Evolutionary conservation across 495 filamentous ascomycete species (phyloP), one percentile per base, ranked within the genome.

Genomic region (Viridothelium virens): DNA sequence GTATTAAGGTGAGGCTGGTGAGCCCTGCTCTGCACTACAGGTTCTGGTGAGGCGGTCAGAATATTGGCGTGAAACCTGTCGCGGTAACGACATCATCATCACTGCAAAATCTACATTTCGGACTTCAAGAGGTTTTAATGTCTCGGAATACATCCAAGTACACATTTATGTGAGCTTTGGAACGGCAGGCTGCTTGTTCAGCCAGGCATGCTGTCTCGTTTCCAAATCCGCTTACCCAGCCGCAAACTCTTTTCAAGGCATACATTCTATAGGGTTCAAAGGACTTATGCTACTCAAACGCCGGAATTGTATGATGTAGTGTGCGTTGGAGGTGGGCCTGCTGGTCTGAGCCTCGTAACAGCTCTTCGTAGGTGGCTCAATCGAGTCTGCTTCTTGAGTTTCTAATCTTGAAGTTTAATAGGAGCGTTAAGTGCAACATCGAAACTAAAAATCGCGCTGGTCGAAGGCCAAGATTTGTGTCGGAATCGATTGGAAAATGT

Each of bases 301-400:
- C 83, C 81, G 0, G 85, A 87, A 56, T 85, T 96, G 73, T 96
- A 93, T 79, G 92, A 97, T 84, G 89, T 97, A 38, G 91, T 96
- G 63, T 94, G 91, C 67, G 89, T 99, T 67, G 95, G 95, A 63
- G 95, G 94, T 37, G 95, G 95, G n/a, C 95, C 94, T 14, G 94
- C 92, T 9, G 95, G 95, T 62, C 80, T 99, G 53, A 92, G 90
- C 70, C 83, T 99, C 31, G 78, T 96, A 64, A 86, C 91, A 66
- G 92, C 92, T 69, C 83, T 99, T 50, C 86, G 92, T 96, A 83
- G 75, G 86, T 74, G 63, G 50, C 36, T 66, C 53, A 59, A 65
- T 38, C 12, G 36, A 61, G 14, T 44, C 46, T 37, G 1, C 37
- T 5, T 5, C 5, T 18, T 50, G 31, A 33, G 0, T 25, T 36